phyloP scores from a whole-genome alignment of 2,329 filamentous ascomycete genomes.

The Aspergillus uvarum region DNA sequence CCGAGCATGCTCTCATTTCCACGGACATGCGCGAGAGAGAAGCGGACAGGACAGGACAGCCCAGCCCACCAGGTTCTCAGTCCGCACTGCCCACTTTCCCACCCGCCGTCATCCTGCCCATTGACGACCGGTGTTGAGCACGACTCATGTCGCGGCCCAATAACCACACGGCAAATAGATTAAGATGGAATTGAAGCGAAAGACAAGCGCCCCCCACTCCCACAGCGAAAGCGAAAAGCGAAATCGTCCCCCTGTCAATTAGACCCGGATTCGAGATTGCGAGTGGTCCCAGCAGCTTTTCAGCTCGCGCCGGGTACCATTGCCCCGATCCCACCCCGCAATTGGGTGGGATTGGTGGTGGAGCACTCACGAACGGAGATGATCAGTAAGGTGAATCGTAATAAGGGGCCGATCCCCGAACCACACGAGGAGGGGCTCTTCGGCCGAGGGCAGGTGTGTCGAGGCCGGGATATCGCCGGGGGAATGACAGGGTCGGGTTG shows the following conservation, averaged over 20 bases:
- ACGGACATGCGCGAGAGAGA: neutral
- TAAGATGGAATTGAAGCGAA: neutral
- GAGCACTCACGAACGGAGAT: neutral
- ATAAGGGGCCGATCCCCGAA: neutral
- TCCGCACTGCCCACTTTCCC: neutral
- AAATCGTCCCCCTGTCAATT: neutral
- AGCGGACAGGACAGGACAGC: no score
- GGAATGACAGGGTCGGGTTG: neutral
- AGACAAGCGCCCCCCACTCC: neutral
- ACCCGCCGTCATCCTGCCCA: neutral
- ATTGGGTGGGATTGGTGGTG: neutral
- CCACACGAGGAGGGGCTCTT: neutral
- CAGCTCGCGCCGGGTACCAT: neutral
- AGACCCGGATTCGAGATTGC: neutral
- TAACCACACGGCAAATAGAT: neutral
- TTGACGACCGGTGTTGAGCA: neutral
- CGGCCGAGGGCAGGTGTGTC: neutral
- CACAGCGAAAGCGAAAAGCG: neutral
- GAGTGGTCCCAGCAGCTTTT: neutral
- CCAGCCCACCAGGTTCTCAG: neutral
- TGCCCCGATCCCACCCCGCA: neutral
- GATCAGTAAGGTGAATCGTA: neutral
- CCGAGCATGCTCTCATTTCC: neutral
- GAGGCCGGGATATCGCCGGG: neutral
- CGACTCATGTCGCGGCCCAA: neutral